A percentile compares a stretch with the other conserved stretches of the same genome.
phyloP scores from a whole-genome alignment of 257 asterid species.

The Galeopsis tetrahit region DNA sequence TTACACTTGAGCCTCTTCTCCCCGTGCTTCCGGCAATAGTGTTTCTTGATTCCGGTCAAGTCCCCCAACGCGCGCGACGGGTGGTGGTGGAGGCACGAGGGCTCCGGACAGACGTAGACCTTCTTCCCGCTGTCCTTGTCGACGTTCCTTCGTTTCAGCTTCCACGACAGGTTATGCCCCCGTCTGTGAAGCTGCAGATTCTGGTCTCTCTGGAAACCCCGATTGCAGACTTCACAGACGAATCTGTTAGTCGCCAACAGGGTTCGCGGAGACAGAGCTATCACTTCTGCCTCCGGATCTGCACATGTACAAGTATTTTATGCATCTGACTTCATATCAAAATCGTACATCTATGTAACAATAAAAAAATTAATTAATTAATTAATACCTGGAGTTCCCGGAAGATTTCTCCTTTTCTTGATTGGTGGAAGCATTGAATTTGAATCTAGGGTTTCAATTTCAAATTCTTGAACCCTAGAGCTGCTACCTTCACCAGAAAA shows the following conservation, averaged over 20 bases:
- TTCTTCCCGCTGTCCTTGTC: conserved; percentile 65
- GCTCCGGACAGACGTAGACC: conserved; percentile 83
- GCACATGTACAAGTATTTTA: background rate
- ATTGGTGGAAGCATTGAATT: conserved; percentile 39
- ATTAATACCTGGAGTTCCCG: conserved; percentile 79
- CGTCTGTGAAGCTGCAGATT: conserved; percentile 88
- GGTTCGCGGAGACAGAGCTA: conserved; percentile 77
- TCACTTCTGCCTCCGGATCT: conserved; percentile 93
- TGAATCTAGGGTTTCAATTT: conserved; percentile 46
- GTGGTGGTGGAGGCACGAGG: conserved; percentile 75
- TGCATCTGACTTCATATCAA: too few species aligned
- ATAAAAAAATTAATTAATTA: too few species aligned
- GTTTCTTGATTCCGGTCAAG: conserved; percentile 88
- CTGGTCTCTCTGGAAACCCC: conserved; percentile 95
- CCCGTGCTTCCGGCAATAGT: conserved; percentile 83
- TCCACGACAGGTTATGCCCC: conserved; percentile 93
- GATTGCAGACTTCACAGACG: conserved; percentile 87
- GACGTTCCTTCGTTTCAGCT: conserved; percentile 73
- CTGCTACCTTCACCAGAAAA: conserved; percentile 50
- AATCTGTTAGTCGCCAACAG: conserved; percentile 77
- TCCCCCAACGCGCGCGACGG: conserved; percentile 89
- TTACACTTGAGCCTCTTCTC: conserved; percentile 93
- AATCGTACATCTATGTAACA: too few species aligned
- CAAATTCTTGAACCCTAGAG: conserved; percentile 60
- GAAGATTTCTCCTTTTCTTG: conserved; percentile 85